Evolutionary conservation across 345 rosid species (phyloP).

Genomic region (Boechera stricta): DNA sequence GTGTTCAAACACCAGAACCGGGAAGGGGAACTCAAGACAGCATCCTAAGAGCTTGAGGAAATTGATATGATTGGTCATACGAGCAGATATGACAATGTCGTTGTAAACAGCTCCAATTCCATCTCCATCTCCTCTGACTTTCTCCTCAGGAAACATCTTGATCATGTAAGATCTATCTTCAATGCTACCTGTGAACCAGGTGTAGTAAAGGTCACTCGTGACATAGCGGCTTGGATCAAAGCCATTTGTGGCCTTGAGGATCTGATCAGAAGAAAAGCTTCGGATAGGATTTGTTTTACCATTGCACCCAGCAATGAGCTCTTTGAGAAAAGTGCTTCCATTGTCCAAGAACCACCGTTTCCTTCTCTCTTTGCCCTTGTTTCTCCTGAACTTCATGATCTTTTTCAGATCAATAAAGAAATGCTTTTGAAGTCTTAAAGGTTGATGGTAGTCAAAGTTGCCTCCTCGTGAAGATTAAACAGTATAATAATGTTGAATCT

Average conservation of each 20-base stretch:
- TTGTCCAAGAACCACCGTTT: neutral
- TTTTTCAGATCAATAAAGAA: neutral
- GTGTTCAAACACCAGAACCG: constrained; percentile 22
- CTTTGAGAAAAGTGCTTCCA: neutral
- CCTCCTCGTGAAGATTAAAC: neutral
- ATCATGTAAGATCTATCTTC: constrained; percentile 26
- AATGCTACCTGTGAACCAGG: constrained; percentile 2
- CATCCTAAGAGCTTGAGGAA: constrained; percentile 10
- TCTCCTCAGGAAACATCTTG: constrained; percentile 12
- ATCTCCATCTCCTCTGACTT: constrained; percentile 9
- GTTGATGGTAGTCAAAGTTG: constrained; percentile 18
- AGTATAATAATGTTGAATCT: no score
- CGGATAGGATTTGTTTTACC: neutral
- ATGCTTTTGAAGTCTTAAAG: neutral
- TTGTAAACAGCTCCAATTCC: constrained; percentile 11
- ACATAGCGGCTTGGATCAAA: constrained; percentile 13
- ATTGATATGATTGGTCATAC: neutral
- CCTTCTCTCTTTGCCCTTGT: constrained; percentile 1
- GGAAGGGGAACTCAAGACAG: constrained; percentile 20
- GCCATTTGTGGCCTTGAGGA: constrained; percentile 4
- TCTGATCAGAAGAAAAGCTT: constrained; percentile 14
- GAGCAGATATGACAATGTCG: constrained; percentile 13
- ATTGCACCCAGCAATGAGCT: neutral
- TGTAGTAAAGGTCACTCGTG: constrained; percentile 8
- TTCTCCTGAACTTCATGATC: constrained; percentile 2